These are phyloP conservation scores for Phytophthora rubi DNA, from an alignment of 352 stramenopile genomes.

Conservation along the genomic window DNA sequence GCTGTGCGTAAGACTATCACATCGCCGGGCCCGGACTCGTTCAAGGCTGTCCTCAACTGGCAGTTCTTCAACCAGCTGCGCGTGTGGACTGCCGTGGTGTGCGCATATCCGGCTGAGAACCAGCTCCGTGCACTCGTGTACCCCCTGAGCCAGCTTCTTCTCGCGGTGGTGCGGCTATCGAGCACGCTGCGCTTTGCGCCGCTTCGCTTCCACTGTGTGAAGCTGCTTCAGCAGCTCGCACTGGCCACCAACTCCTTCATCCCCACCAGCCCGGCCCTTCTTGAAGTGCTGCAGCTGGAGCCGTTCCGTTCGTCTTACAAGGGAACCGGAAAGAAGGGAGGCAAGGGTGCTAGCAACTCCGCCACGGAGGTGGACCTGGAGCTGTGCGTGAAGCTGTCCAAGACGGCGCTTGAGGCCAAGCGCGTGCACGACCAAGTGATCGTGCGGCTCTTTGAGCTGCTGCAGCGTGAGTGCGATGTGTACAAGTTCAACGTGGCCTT, in stretches of 20 bases:
- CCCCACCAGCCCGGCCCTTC: conserved; percentile 92
- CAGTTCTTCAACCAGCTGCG: conserved; percentile 98
- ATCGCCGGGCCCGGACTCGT: conserved; percentile 91
- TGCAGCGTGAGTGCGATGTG: conserved; percentile 95
- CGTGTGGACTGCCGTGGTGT: conserved; percentile 96
- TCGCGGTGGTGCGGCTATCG: conserved; percentile 77
- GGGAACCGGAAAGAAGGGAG: conserved; percentile 49
- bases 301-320: conserved; percentile 91
- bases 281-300: conserved; percentile 94
- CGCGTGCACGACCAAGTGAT: conserved; percentile 92
- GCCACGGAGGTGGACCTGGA: conserved; percentile 72
- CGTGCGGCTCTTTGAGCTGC: conserved; percentile 92
- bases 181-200: conserved; percentile 89
- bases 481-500: conserved; percentile 97
- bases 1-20: conserved; percentile 96
- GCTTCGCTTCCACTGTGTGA: conserved; percentile 96
- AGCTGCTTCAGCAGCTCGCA: conserved; percentile 96
- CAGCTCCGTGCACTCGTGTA: conserved; percentile 95
- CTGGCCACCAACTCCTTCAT: conserved; percentile 95
- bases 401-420: conserved; percentile 86
- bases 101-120: conserved; percentile 81
- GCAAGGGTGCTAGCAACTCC: conserved; percentile 34
- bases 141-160: conserved; percentile 92
- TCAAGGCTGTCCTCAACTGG: conserved; percentile 95
- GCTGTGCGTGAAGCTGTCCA: conserved; percentile 92